These are phyloP conservation scores for Lepidium campestre DNA, from an alignment of 441 rosid species.

Conservation along the genomic window DNA sequence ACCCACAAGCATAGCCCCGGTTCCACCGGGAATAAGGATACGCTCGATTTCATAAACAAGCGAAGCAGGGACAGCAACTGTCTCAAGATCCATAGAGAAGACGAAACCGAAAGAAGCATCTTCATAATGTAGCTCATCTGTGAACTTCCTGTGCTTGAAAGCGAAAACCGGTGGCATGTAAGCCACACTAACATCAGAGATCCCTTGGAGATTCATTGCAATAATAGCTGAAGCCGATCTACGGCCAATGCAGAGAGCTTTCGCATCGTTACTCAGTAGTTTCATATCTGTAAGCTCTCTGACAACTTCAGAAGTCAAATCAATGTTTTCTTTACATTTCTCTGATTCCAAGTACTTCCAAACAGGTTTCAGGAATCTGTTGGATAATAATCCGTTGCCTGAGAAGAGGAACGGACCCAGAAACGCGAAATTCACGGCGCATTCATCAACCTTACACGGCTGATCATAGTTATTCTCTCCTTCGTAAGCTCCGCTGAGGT, in stretches of 20 bases:
- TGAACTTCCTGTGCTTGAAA: conserved; percentile 43
- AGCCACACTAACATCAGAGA: conserved; percentile 42
- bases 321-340: conserved; percentile 38
- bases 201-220: conserved; percentile 55
- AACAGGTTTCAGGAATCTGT: conserved; percentile 40
- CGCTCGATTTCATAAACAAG: conserved; percentile 76
- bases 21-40: conserved; percentile 56
- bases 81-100: conserved; percentile 49
- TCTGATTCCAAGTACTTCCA: conserved; percentile 34
- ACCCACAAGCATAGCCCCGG: conserved; percentile 66
- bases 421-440: conserved; percentile 29
- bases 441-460: conserved; percentile 19
- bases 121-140: conserved; percentile 41
- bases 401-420: conserved; percentile 32
- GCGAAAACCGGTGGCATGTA: conserved; percentile 48
- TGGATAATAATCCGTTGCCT: conserved; percentile 25
- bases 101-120: conserved; percentile 65
- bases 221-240: conserved; percentile 47
- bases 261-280: conserved; percentile 37
- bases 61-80: conserved; percentile 54
- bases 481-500: conserved; percentile 21
- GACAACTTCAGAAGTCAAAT: conserved; percentile 38
- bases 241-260: conserved; percentile 63
- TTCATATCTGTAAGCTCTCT: conserved; percentile 44
- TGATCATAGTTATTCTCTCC: background rate